Evolutionary conservation across 768 basidiomycete species (phyloP).

Genomic region (Mycena galopus): DNA sequence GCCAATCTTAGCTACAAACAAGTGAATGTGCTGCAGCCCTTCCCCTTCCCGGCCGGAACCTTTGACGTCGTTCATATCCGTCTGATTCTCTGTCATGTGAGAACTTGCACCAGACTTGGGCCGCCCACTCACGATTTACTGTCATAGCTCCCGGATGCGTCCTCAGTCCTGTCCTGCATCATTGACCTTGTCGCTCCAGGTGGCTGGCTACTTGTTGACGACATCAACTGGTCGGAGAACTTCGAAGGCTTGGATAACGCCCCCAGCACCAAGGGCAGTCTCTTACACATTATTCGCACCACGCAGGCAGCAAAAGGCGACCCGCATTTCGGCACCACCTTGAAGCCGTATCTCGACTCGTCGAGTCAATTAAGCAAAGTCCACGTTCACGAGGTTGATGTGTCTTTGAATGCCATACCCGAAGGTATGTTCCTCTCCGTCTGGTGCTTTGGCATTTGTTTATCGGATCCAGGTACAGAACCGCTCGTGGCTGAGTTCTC

Average conservation of each 20-base stretch:
- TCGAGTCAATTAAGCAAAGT: constrained; percentile 6
- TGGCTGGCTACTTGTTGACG: constrained; percentile 43
- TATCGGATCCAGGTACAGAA: not conserved
- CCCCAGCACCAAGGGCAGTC: constrained; percentile 12
- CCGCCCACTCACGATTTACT: not conserved
- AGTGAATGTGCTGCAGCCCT: no score
- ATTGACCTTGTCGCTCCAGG: constrained; percentile 20
- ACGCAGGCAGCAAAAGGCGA: constrained; percentile 14
- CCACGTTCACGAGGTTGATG: constrained; percentile 14
- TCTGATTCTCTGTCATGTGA: no score
- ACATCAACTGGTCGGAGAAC: constrained; percentile 12
- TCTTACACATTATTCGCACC: not conserved
- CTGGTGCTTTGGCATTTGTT: not conserved
- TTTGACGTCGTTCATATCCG: no score
- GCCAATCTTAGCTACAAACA: no score
- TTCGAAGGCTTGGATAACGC: constrained; percentile 23
- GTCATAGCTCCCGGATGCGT: constrained; percentile 37
- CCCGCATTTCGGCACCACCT: constrained; percentile 8
- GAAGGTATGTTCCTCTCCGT: constrained; percentile 1
- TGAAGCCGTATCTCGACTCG: constrained; percentile 8
- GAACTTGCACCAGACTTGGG: no score
- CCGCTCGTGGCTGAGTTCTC: constrained; percentile 1
- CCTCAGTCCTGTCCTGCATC: constrained; percentile 28
- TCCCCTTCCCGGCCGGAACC: no score
- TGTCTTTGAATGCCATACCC: constrained; percentile 8